A percentile compares a stretch with the other conserved stretches of the same genome.
phyloP scores from a whole-genome alignment of 1,284 basidiomycete genomes.

The Mycosarcoma maydis region DNA sequence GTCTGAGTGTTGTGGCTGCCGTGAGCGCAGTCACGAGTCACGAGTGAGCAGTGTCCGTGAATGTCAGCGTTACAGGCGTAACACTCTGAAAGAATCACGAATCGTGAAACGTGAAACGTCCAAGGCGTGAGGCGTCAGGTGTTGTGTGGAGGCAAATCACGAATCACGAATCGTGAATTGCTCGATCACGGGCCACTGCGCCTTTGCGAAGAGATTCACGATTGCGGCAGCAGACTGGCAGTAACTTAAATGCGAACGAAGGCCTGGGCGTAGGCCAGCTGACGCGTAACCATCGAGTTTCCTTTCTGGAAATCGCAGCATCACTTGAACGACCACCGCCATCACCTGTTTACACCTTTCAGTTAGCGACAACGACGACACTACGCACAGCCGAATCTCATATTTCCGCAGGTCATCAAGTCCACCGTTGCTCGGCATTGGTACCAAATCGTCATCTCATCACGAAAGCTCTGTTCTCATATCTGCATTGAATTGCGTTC shows the following conservation, averaged over 20 bases:
- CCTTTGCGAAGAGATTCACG: background rate
- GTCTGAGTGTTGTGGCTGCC: too few species aligned
- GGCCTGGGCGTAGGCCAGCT: constrained; percentile 25
- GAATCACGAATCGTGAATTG: too few species aligned
- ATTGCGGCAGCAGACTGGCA: constrained; percentile 21
- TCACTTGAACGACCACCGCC: background rate
- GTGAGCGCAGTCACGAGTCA: too few species aligned
- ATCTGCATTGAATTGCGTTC: background rate
- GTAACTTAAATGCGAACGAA: background rate
- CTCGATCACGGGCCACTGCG: constrained; percentile 29
- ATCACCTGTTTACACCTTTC: constrained; percentile 1
- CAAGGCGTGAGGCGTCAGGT: too few species aligned
- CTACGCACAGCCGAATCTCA: too few species aligned
- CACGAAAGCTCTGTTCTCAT: background rate
- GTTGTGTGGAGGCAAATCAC: constrained; percentile 30
- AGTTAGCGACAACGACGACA: too few species aligned
- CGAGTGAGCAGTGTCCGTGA: too few species aligned
- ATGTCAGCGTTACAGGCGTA: background rate
- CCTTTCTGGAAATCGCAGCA: background rate
- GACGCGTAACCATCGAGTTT: constrained; percentile 24
- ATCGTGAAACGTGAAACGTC: too few species aligned
- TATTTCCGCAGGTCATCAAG: too few species aligned
- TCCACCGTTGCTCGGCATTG: too few species aligned
- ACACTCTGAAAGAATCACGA: constrained; percentile 9
- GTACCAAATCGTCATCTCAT: background rate